Evolutionary conservation across 2,329 filamentous ascomycete species (phyloP).

Genomic region (Eurotiales sp.): DNA sequence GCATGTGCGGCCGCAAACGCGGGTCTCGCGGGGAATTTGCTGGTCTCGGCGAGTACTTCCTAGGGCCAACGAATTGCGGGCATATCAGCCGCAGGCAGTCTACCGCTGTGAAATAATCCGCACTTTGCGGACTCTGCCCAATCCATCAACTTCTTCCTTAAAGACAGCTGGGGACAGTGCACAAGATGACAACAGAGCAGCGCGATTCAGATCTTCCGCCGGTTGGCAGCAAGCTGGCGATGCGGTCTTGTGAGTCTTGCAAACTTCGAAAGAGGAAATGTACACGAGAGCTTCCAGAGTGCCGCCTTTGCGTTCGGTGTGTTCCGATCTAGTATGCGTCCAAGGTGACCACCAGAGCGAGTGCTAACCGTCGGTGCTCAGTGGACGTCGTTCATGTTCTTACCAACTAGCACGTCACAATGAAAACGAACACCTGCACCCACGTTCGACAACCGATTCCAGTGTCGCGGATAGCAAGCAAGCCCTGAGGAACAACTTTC

Average conservation of each 20-base stretch:
- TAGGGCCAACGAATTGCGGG: no score
- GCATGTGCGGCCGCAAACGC: slow-evolving; percentile 5
- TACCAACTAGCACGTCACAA: background rate
- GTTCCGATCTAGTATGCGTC: background rate
- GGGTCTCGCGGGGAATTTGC: background rate
- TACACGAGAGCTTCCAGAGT: slow-evolving; percentile 2
- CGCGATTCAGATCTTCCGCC: background rate
- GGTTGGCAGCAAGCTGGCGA: background rate
- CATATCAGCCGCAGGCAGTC: no score
- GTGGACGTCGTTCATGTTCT: slow-evolving; percentile 5
- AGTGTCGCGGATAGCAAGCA: background rate
- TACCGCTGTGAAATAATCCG: background rate
- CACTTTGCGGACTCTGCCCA: background rate
- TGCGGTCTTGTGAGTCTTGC: slow-evolving; percentile 3
- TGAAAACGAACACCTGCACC: no score
- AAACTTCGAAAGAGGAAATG: slow-evolving; percentile 5
- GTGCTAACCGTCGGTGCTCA: background rate
- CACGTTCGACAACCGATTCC: background rate
- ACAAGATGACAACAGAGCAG: background rate
- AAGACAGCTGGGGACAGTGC: background rate
- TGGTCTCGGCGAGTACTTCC: no score
- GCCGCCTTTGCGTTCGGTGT: slow-evolving; percentile 2
- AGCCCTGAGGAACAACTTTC: background rate
- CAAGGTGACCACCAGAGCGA: background rate
- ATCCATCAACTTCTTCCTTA: background rate